Base-by-base conservation (phyloP, 805 yeast genomes). In the Metschnikowia bowlesiae region DNA sequence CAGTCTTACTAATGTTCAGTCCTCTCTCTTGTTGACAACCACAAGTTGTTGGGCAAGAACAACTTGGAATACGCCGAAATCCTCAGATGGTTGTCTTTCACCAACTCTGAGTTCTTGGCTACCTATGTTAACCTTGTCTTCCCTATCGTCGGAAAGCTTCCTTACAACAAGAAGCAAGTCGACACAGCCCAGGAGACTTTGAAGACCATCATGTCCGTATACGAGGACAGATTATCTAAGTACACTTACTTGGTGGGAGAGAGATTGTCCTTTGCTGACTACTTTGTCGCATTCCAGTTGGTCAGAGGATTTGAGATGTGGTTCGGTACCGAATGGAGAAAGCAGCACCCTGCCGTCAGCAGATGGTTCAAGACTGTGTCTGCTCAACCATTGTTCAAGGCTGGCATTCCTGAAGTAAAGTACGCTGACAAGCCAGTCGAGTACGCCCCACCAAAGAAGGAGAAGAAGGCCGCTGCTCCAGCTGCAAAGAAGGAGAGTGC, bases 81-180 rank as follows among this genome's bases (percentile, higher is more conserved):
- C 62, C 67, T 90, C 60, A 83, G 76, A 72, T 90, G 96, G 95
- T 62, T 84, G 67, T 87, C 96, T 2, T 73, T 87, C 59, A 76
- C 83, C 67, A 88, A 85, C 77, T 62, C 80, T 60, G 96, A 91
- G 61, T 60, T 86, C 51, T 65, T 85, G 57, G 62, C 73, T 43
- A 61, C 69, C 51, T 60, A 46, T 34, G 78, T 79, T 51, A 61
- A 56, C 36, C 80, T 81, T 57, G 81, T 88, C 70, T 65, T 67
- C 52, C 86, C 89, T 59, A 64, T 86, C 49, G 62, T 69, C 44
- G 96, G 96, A 62, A 69, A 64, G 47, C 66, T 56, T 48, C 91
- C 95, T 57, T 89, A 81, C 84, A 84, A 87, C 85, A 86, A 87
- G 81, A 85, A 83, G 72, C 52, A 63, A 54, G 80, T 79, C 53